Evolutionary conservation across 331 rosid genomes (phyloP).

Genomic region (Stylosanthes scabra): DNA sequence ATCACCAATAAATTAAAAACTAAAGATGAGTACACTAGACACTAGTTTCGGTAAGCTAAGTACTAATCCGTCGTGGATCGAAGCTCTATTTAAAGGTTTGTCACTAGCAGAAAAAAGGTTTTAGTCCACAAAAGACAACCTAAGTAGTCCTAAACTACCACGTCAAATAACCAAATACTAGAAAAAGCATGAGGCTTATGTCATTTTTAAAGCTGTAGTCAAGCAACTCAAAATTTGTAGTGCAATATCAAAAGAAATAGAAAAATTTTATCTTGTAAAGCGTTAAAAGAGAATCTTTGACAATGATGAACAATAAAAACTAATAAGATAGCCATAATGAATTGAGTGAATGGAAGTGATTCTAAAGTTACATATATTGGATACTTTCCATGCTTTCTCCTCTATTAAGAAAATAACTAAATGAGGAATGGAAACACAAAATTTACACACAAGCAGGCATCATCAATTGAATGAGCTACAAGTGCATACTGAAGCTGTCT

Average conservation of each 20-base stretch:
- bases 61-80: too few species aligned
- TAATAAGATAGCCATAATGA: background rate
- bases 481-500: too few species aligned
- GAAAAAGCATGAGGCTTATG: background rate
- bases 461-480: too few species aligned
- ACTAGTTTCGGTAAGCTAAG: background rate
- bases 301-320: background rate
- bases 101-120: too few species aligned
- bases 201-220: background rate
- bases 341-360: background rate
- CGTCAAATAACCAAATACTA: slow-evolving; percentile 6
- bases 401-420: background rate
- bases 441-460: background rate
- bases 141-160: background rate
- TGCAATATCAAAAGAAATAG: background rate
- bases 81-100: too few species aligned
- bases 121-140: background rate
- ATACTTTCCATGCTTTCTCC: background rate
- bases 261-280: background rate
- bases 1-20: background rate
- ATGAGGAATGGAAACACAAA: background rate
- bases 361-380: background rate
- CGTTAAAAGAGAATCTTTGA: background rate
- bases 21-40: too few species aligned
- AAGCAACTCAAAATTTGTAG: background rate